Percentiles rank a stretch among this genome's conserved stretches.
These are phyloP conservation scores for Medicago truncatula DNA, from an alignment of 306 rosid species.

Conservation along the genomic window DNA sequence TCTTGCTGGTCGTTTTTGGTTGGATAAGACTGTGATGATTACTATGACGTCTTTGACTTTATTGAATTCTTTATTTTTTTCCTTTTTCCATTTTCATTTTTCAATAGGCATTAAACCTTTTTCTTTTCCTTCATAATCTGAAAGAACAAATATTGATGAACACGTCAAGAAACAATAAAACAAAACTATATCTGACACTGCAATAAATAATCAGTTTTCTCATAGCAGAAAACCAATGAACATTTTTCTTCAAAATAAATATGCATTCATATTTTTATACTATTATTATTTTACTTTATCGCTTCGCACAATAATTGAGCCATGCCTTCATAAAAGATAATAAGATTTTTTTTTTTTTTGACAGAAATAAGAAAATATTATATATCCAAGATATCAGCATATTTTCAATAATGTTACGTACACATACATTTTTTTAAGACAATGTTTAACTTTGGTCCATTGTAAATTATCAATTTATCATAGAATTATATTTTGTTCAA, in stretches of 20 bases:
- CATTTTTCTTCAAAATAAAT: conserved; percentile 4
- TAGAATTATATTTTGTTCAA: too few relatives aligned
- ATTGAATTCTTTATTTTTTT: not conserved
- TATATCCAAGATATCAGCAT: not conserved
- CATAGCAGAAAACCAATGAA: conserved; percentile 15
- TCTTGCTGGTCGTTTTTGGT: conserved; percentile 43
- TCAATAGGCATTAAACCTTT: not conserved
- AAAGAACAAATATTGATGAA: not conserved
- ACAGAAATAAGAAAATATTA: too few relatives aligned
- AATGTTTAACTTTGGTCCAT: too few relatives aligned
- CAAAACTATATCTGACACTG: conserved; percentile 36
- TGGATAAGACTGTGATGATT: conserved; percentile 52
- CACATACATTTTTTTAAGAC: too few relatives aligned
- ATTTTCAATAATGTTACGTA: not conserved
- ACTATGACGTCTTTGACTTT: conserved; percentile 54
- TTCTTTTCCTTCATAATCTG: not conserved
- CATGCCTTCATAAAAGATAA: not conserved
- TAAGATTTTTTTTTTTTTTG: too few relatives aligned
- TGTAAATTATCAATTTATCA: too few relatives aligned
- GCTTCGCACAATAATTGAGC: conserved; percentile 30
- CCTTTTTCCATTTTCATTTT: not conserved
- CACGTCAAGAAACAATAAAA: conserved; percentile 13
- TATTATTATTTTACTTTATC: conserved; percentile 8
- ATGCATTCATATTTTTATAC: not conserved
- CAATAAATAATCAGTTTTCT: conserved; percentile 29